Evolutionary conservation across 805 yeast genomes (phyloP).

Genomic region (Tetrapisispora pingtungensis): DNA sequence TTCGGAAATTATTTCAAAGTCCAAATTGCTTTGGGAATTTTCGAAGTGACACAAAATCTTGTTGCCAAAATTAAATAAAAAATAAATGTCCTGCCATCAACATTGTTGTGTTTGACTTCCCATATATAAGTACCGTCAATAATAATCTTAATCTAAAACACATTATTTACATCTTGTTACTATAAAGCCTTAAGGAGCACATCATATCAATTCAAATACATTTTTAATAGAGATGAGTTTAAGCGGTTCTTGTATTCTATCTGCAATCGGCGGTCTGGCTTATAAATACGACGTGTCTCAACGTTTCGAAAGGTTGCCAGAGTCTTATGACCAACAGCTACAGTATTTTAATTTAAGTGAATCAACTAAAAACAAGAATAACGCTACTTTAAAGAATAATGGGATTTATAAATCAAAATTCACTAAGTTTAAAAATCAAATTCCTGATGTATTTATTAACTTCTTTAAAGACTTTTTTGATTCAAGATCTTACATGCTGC

Average conservation of each 20-base stretch:
- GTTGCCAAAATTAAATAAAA: too few relatives aligned
- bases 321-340: conserved; percentile 6
- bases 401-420: conserved; percentile 13
- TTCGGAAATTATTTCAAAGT: too few relatives aligned
- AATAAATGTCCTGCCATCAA: too few relatives aligned
- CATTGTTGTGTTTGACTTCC: too few relatives aligned
- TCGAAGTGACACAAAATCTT: too few relatives aligned
- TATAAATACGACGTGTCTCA: conserved; percentile 23
- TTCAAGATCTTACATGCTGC: conserved; percentile 18
- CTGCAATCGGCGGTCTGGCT: conserved; percentile 23
- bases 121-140: too few relatives aligned
- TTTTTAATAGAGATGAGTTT: conserved; percentile 29
- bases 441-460: conserved; percentile 9
- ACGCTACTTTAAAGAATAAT: background rate
- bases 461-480: conserved; percentile 18
- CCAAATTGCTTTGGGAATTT: too few relatives aligned
- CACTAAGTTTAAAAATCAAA: conserved; percentile 6
- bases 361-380: background rate
- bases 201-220: too few relatives aligned
- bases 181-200: too few relatives aligned
- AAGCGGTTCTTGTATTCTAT: conserved; percentile 20
- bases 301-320: conserved; percentile 14
- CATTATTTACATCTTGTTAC: too few relatives aligned
- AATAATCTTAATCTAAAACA: too few relatives aligned
- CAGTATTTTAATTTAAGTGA: conserved; percentile 2